A percentile compares a stretch with the other conserved stretches of the same genome.
These are phyloP conservation scores for Cryptosporidium felis DNA, from an alignment of 169 alveolate species.

Conservation along the genomic window DNA sequence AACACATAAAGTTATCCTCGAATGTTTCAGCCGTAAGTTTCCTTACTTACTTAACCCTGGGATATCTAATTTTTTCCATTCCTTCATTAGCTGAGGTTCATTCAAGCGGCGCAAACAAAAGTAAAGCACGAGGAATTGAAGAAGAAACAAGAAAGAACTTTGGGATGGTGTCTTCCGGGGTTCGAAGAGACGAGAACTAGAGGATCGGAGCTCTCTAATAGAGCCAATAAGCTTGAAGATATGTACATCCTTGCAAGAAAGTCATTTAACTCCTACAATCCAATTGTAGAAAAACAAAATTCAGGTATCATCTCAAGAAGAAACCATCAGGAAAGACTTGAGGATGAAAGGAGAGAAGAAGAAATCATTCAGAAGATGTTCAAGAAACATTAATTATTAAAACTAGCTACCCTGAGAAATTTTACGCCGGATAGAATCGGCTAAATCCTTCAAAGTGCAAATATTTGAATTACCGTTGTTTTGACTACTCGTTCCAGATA, in stretches of 20 bases:
- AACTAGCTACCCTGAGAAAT: not conserved
- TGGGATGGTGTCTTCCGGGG: conserved; percentile 66
- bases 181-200: conserved; percentile 18
- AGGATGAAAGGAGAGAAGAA: conserved; percentile 12
- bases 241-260: conserved; percentile 12
- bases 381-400: not conserved
- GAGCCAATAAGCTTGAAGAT: not conserved
- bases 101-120: conserved; percentile 67
- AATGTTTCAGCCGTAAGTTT: conserved; percentile 53
- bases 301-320: conserved; percentile 24
- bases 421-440: not conserved
- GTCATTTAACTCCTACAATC: conserved; percentile 36
- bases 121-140: conserved; percentile 44
- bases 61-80: not conserved
- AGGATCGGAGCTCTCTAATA: conserved; percentile 49
- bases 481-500: not conserved
- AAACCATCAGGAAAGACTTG: not conserved
- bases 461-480: not conserved
- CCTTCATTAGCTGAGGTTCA: conserved; percentile 39
- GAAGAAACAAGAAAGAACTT: conserved; percentile 39
- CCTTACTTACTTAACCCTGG: not conserved
- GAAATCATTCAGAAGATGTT: conserved; percentile 12
- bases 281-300: conserved; percentile 4
- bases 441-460: conserved; percentile 16
- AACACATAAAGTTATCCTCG: conserved; percentile 17